Evolutionary conservation across 805 yeast genomes (phyloP), one percentile per base, ranked within the genome.

Genomic region (Cyberlindnera mississippiensis): DNA sequence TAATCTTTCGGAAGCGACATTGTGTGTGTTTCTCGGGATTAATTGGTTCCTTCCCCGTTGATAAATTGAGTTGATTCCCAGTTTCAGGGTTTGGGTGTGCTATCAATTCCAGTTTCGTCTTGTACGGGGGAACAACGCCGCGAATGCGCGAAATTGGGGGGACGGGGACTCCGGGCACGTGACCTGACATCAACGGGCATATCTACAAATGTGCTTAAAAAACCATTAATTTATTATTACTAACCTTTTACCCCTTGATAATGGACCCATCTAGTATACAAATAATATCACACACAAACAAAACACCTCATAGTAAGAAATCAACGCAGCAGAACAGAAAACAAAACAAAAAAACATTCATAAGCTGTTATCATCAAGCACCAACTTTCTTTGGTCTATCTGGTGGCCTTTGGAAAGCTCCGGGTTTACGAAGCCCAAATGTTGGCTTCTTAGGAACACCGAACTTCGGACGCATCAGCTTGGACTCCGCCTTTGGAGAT

Each of bases 1-100:
- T 66, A 67, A 12, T 66, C 66, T 35, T 51, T 49, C 17, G 72
- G 69, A 15, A 66, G 51, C 3, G 68, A 57, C 68, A 64, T 63
- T 37, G 20, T 16, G 13, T n/a, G 13, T 33, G 28, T 10, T 24
- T 10, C 20, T 14, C 22, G n/a, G 34, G 24, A 24, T 12, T 31
- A 31, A 31, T 31, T 31, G 22, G 33, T n/a, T n/a, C n/a, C n/a
- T n/a, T n/a, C n/a, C n/a, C 14, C 22, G 33, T 31, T 31, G 33
- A 20, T 20, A 6, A 20, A 20, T 6, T n/a, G n/a, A n/a, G n/a
- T n/a, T n/a, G n/a, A n/a, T n/a, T n/a, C n/a, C 6, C 24, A 20
- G 9, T 20, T 9, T 6, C 24, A 20, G 24, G 24, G 24, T 20
- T 20, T 20, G 24, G 24, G 24, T 20, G 24, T 20, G 24, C 24